Evolutionary conservation across 2,329 filamentous ascomycete genomes (phyloP), one percentile per base, ranked within the genome.

Genomic region (Zasmidium cellare): DNA sequence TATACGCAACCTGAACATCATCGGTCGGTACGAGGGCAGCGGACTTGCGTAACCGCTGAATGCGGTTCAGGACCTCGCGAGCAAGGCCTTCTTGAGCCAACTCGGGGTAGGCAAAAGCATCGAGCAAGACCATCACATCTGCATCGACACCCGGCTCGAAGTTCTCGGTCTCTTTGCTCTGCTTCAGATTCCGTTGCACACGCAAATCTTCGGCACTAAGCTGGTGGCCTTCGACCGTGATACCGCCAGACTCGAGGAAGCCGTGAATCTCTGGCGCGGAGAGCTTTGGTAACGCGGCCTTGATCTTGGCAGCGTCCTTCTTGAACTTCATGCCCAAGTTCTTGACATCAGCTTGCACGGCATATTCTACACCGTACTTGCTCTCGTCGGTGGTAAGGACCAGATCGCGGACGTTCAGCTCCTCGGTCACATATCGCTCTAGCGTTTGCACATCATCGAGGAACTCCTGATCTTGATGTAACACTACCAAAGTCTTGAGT

Each of bases 301-400:
- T 96, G 66, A 97, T 92, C 72, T 89, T 91, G 64, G 87, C 86
- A 64, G 92, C 90, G 69, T 97, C 92, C 77, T 96, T 97, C 82
- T 96, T 96, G 67, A 97, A 83, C 79, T 97, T 97, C 84, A 96
- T 96, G 64, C 94, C 94, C 16, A 99, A 82, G 1, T 90, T 89
- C 14, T 94, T 92, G 89, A 94, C 97, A 75, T 99, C 94, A 7
- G 92, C 92, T 41, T 84, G 86, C 16, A 93, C 91, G 61, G 89
- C 91, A 77, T 97, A 96, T 71, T 94, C 88, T 47, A 99, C 92
- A 55, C 92, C 90, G 79, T 97, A 97, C 73, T 89, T 90, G 55
- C 86, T 88, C 77, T 97, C 94, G 63, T 97, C 92, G 7, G 85
- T 87, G 2, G 91, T 91, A 53, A 97, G 82, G 11, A 96, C 80